phyloP scores from a whole-genome alignment of 2,329 filamentous ascomycete species.

The Laburnicola sp. region DNA sequence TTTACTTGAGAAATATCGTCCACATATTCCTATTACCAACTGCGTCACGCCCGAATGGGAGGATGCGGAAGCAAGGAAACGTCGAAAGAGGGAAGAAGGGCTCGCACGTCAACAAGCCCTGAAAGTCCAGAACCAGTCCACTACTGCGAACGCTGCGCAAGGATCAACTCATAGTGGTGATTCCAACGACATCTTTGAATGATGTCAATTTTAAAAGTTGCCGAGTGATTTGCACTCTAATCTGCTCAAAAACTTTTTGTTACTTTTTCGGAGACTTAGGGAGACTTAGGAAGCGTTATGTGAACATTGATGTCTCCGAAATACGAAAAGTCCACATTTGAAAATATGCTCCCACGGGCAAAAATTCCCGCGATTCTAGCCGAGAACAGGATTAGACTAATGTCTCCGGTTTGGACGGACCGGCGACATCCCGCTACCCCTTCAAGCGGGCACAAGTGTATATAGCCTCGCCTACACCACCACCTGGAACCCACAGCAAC shows the following conservation, averaged over 20 bases:
- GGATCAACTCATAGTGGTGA: background rate
- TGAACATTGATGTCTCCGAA: background rate
- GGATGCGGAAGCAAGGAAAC: slow-evolving; percentile 42
- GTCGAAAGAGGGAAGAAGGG: slow-evolving; percentile 49
- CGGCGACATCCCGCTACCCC: slow-evolving; percentile 10
- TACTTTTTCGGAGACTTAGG: no score
- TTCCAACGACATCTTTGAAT: background rate
- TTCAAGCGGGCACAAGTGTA: background rate
- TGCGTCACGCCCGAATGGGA: slow-evolving; percentile 45
- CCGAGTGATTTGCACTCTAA: background rate
- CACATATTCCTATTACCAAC: background rate
- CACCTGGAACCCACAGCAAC: background rate
- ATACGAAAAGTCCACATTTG: background rate
- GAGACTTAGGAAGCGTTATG: background rate
- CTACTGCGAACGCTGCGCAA: background rate
- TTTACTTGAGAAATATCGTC: slow-evolving; percentile 45
- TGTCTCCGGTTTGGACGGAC: slow-evolving; percentile 8
- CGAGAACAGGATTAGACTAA: slow-evolving; percentile 3
- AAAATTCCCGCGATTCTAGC: background rate
- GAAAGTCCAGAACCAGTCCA: slow-evolving; percentile 3
- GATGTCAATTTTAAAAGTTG: background rate
- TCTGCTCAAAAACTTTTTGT: no score
- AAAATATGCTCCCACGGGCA: background rate
- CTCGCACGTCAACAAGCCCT: slow-evolving; percentile 55
- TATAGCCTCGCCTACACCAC: background rate